These are phyloP conservation scores for Saccharomycopsis hybrid DNA, from an alignment of 1,139 yeast species.

Conservation along the genomic window DNA sequence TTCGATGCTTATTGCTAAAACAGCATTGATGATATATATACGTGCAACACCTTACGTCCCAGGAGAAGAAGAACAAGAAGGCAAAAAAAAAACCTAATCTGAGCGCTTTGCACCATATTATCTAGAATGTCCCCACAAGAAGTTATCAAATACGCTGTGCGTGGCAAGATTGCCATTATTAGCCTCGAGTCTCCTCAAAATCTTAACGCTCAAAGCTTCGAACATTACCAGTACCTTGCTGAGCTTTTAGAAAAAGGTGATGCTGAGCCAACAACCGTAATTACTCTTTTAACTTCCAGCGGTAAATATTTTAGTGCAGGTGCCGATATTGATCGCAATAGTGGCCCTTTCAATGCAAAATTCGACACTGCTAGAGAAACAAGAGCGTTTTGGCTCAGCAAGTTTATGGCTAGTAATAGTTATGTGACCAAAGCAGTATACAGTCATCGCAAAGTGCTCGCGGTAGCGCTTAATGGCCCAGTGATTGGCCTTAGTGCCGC, in stretches of 20 bases:
- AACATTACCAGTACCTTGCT: slow-evolving; percentile 61
- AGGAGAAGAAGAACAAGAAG: no score
- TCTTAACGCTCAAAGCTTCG: slow-evolving; percentile 63
- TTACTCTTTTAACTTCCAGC: slow-evolving; percentile 63
- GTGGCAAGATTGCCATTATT: slow-evolving; percentile 54
- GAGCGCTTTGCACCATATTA: not conserved
- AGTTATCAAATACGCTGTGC: slow-evolving; percentile 46
- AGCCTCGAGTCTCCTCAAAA: slow-evolving; percentile 57
- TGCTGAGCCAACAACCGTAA: slow-evolving; percentile 53
- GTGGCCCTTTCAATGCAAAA: slow-evolving; percentile 18
- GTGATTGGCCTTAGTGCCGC: slow-evolving; percentile 79
- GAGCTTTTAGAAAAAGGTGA: slow-evolving; percentile 59
- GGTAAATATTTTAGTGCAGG: slow-evolving; percentile 86
- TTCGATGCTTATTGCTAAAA: no score
- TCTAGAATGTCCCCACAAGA: slow-evolving; percentile 24
- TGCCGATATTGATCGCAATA: slow-evolving; percentile 51
- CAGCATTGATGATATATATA: no score
- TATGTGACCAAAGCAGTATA: slow-evolving; percentile 63
- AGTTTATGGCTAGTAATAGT: slow-evolving; percentile 63
- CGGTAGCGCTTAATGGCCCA: slow-evolving; percentile 81
- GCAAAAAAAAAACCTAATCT: no score
- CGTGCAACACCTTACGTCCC: no score
- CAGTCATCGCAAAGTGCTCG: slow-evolving; percentile 66
- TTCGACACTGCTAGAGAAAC: slow-evolving; percentile 1
- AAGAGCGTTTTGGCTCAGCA: slow-evolving; percentile 38